These are phyloP conservation scores for Comarum palustre DNA, from an alignment of 306 rosid genomes.

Conservation along the genomic window DNA sequence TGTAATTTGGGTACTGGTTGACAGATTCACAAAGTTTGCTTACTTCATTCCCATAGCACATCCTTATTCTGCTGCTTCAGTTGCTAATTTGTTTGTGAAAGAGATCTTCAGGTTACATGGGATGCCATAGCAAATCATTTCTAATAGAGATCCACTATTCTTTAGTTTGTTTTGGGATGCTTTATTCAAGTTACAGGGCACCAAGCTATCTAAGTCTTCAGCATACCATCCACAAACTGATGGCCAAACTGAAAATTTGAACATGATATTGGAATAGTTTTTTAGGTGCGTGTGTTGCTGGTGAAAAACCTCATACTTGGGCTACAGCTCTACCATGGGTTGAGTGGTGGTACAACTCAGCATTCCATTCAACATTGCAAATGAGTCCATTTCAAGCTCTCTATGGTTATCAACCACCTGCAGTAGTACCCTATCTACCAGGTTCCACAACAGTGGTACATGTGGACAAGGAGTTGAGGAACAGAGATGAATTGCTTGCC, in stretches of 20 bases:
- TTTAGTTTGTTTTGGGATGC: too few species aligned
- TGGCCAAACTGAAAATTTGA: not conserved
- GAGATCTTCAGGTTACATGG: too few species aligned
- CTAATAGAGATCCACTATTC: too few species aligned
- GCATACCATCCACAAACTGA: not conserved
- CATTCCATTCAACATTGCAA: not conserved
- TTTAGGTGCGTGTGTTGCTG: not conserved
- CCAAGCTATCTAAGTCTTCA: not conserved
- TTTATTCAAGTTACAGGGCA: not conserved
- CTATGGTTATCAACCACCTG: not conserved
- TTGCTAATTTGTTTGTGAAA: too few species aligned
- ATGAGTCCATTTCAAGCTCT: not conserved
- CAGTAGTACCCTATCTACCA: not conserved
- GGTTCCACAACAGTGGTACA: not conserved
- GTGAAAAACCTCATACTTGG: not conserved
- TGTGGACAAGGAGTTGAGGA: not conserved
- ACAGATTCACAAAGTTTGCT: too few species aligned
- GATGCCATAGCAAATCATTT: too few species aligned
- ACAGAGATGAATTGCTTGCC: not conserved
- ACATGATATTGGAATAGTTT: not conserved
- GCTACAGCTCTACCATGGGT: not conserved
- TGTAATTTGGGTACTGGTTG: too few species aligned
- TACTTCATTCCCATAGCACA: too few species aligned
- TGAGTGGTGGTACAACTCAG: not conserved
- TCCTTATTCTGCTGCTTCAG: too few species aligned